A percentile compares a stretch with the other conserved stretches of the same genome.
These are phyloP conservation scores for Hypoxylon sp. DNA, from an alignment of 2,329 filamentous ascomycete species.

Conservation along the genomic window DNA sequence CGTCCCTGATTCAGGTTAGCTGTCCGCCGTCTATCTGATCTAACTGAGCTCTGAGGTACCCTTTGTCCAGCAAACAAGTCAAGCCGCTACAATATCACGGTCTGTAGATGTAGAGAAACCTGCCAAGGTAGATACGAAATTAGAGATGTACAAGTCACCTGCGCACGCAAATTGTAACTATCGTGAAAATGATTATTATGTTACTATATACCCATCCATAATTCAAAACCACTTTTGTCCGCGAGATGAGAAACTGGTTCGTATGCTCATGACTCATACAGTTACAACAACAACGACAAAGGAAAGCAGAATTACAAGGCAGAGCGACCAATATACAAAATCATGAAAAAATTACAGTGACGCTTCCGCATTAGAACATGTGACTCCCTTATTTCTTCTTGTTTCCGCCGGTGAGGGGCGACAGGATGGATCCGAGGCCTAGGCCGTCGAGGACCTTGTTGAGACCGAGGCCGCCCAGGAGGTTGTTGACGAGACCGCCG, in stretches of 20 bases:
- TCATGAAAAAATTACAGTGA: background rate
- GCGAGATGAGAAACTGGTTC: background rate
- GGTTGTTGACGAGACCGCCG: constrained; percentile 79
- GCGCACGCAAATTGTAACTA: background rate
- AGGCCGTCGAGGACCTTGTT: constrained; percentile 78
- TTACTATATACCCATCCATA: background rate
- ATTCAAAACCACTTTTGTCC: constrained; percentile 2
- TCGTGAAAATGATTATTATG: background rate
- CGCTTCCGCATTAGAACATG: background rate
- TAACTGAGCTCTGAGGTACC: too few species aligned
- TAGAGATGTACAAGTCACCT: background rate
- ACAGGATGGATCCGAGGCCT: constrained; percentile 64
- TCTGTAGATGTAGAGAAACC: too few species aligned
- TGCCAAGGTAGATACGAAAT: background rate
- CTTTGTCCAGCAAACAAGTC: too few species aligned
- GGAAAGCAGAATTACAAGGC: background rate
- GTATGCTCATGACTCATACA: constrained; percentile 4
- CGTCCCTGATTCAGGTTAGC: constrained; percentile 5
- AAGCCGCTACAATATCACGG: background rate
- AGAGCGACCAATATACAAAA: background rate
- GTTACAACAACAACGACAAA: background rate
- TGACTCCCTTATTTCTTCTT: constrained; percentile 48
- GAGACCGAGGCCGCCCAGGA: constrained; percentile 79
- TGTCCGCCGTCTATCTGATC: too few species aligned
- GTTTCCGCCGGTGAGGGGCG: constrained; percentile 51